A percentile compares a stretch with the other conserved stretches of the same genome.
Evolutionary conservation across 192 early-diverging fungal species (phyloP).

Genomic region (Piromyces finnis): DNA sequence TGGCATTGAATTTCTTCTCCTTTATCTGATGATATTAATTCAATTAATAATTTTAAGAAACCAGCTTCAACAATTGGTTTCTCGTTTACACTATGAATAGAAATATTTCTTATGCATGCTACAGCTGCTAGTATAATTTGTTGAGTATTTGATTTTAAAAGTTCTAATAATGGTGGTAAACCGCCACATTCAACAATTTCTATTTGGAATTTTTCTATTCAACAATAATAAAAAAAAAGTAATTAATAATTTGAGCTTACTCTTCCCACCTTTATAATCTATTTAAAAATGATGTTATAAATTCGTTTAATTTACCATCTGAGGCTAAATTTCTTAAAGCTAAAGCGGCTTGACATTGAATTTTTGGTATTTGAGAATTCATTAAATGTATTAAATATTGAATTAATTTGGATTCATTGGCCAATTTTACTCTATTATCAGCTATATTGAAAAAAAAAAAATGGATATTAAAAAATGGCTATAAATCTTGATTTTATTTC

Average conservation of each 20-base stretch:
- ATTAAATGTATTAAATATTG: constrained; percentile 58
- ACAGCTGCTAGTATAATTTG: constrained; percentile 65
- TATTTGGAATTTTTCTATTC: constrained; percentile 61
- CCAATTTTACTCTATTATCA: constrained; percentile 10
- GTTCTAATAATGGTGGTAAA: constrained; percentile 48
- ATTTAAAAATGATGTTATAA: too few relatives aligned
- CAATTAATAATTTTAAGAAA: constrained; percentile 48
- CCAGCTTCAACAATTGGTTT: constrained; percentile 64
- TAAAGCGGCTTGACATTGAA: constrained; percentile 75
- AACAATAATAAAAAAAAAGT: too few relatives aligned
- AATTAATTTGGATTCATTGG: constrained; percentile 53
- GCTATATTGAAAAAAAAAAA: not conserved
- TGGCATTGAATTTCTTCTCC: constrained; percentile 21
- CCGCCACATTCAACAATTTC: constrained; percentile 63
- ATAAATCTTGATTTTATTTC: too few relatives aligned
- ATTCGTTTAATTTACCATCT: constrained; percentile 44
- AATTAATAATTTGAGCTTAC: too few relatives aligned
- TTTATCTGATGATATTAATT: constrained; percentile 29
- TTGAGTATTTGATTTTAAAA: constrained; percentile 53
- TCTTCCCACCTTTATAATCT: too few relatives aligned
- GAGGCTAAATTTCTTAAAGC: constrained; percentile 74
- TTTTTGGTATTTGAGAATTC: constrained; percentile 57
- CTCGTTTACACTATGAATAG: constrained; percentile 72
- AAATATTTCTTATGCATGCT: constrained; percentile 77
- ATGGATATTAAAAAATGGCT: too few relatives aligned